Evolutionary conservation across 495 filamentous ascomycete species (phyloP), one percentile per base, ranked within the genome.

Genomic region (Talaromyces nanjingensis): DNA sequence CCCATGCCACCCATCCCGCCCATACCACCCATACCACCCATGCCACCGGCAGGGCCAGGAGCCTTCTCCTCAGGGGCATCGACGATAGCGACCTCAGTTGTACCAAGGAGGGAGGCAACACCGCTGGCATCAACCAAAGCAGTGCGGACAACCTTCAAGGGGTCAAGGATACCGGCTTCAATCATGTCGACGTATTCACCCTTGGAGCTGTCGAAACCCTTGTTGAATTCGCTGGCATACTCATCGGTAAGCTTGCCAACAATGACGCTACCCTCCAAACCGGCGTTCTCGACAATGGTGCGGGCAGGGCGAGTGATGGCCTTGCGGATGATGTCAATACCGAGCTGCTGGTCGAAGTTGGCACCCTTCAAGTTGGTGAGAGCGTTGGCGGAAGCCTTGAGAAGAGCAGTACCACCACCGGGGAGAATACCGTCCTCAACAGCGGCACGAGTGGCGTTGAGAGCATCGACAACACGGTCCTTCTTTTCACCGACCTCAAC

Each of bases 401-500:
- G 88, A 39, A 98, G 89, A 72, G 92, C 94, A 71, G 94, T 98
- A 75, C 94, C 94, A 85, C 94, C 94, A 81, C 94, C 94, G 66
- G 94, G 94, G 52, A 98, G 86, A 77, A 98, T 98, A 80, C 94
- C 94, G 77, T 97, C 91, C 84, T 98, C 94, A 68, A 98, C 94
- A 68, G 94, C 94, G 70, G 94, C 94, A 70, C 94, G 94, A 67
- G 96, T 98, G 70, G 94, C 94, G 78, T 98, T 98, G 63, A 98
- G 85, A 57, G 94, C 94, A 78, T 98, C 94, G 59, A 98, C 93
- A 68, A 98, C 96, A 69, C 94, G 91, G 77, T 98, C 94, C 84
- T 98, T 98, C 91, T 98, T 98, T 87, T 98, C 94, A 67, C 91
- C 86, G 65, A 98, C 94, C 83, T 98, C 94, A 67, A 98, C 93